Base-by-base conservation (phyloP, 1,284 basidiomycete species). In the Boletus austroedulis region DNA sequence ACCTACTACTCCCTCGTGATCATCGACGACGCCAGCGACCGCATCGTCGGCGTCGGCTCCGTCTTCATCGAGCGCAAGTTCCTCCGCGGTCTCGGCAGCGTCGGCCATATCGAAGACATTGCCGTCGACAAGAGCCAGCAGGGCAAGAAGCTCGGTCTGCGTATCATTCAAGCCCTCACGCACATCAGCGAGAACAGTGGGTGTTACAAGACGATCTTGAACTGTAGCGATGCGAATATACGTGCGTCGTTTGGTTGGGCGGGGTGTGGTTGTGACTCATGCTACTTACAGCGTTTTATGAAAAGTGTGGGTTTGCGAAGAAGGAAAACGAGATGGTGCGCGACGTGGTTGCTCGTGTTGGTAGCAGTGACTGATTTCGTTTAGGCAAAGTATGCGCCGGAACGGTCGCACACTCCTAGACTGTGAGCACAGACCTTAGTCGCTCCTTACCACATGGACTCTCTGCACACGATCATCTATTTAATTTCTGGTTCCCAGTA, bases 51-150 rank as follows among this genome's bases (percentile, higher is more conserved):
- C 28, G 86, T 90, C 24, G 96, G 95, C 17, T 86, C 87, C 9
- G 78, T 97, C 50, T 86, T 98, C 69, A 74, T 96, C 61, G 95
- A 98, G 75, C 89, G 87, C 78, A 98, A 99, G 79, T 98, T 98
- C 80, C 77, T 95, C 24, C 83, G 94, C 26, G 84, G 82, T 10
- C 78, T 90, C 19, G 92, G 92, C 23, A 79, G 81, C 57, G 92
- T 94, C 11, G 96, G 94, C 0, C 96, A 99, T 72, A 96, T 99
- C 62, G 96, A 99, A 76, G 96, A 99, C 72, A 98, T 99, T 63
- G 94, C 94, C 2, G 95, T 98, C 5, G 88, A 92, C 75, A 86
- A 89, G 74, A 79, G 76, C 46, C 85, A 89, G 73, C 94, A 97
- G 77, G 96, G 96, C 43, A 92, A 90, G 77, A 92, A 91, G 68